Base-by-base conservation (phyloP, 139 green algal species). In the Chlamydomonas eustigma region DNA sequence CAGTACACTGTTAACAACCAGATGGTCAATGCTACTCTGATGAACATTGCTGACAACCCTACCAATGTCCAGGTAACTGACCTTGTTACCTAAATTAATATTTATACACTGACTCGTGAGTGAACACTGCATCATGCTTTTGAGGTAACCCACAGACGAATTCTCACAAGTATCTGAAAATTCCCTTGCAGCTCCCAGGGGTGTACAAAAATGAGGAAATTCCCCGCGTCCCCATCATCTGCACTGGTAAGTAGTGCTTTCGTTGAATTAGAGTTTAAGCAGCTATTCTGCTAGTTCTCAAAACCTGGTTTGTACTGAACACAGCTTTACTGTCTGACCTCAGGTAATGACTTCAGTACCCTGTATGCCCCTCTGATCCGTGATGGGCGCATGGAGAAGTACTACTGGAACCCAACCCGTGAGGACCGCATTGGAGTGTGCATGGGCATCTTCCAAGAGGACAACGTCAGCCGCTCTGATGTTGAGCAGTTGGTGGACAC, bases 1-100 rank as follows among this genome's bases (percentile, higher is more conserved):
- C 96, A 99, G 91, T 98, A 99, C 95, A 99, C 96, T 34, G 96
- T 99, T 25, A 99, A 99, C 96, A 99, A 99, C 92, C 96, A 97
- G 88, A 97, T 97, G 93, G 95, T 98, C 38, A 98, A 98, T 87
- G 96, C 95, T 86, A 99, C 96, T 1, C 93, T 99, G 2, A 99
- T 99, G 96, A 99, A 99, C 94, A 98, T 99, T 80, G 95, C 95
- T 38, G 96, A 99, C 76, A 97, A 93, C 89, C 96, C 96, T 65
- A 99, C 95, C 84, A 99, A 99, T 88, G 96, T 99, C 77, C 44
- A 58, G 44, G 44, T 58, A 58, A 58, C 12, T 18, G 44, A 58
- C 44, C 44, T 58, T 58, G 44, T 58, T n/a, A n/a, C 44, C 44
- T 58, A 12, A 58, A 58, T 28, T 12, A 58, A 18, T 18, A 58